Base-by-base conservation (phyloP, 345 rosid species). In the Salix koriyanagi region DNA sequence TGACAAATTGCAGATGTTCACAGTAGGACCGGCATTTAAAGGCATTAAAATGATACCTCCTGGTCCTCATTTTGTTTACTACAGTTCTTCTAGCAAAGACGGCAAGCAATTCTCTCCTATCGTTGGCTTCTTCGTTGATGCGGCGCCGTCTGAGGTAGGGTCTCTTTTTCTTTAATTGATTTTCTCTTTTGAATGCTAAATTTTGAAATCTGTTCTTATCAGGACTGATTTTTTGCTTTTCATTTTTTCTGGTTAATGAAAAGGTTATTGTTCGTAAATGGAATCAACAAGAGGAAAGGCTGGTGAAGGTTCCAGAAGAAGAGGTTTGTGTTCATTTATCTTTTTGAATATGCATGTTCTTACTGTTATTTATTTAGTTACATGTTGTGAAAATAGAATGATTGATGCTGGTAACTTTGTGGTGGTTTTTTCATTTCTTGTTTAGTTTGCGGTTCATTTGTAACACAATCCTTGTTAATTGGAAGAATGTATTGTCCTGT, bases 31-130 rank as follows among this genome's bases (percentile, higher is more conserved):
- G 25, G 76, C 73, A 74, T 96, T 93, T 77, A 90, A 88, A 83
- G 99, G 99, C 54, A 86, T 93, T 52, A 96, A 96, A 88, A 93
- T 96, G 99, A 90, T 93, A 74, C 98, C 99, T 60, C 93, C 97
- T 54, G 98, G 98, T 48, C 85, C 89, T 81, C 98, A 96, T 86
- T 92, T 96, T 80, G 80, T 92, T 2, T 96, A 83, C 77, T 96
- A 90, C 65, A 89, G 96, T 80, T 88, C 98, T 62, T 88, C 97
- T 1, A 88, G 70, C 87, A 95, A 98, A 84, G 92, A 90, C 82
- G 92, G 97, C 72, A 90, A 85, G 77, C 97, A 91, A 76, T 95
- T 90, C 85, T 89, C 98, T 4, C 99, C 98, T 13, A 82, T 92
- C 54, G 81, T 82, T 65, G 97, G 97, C 81, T 91, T 90, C 85